These are phyloP conservation scores for Auriculariales sp. DNA, from an alignment of 768 basidiomycete species.

Conservation along the genomic window DNA sequence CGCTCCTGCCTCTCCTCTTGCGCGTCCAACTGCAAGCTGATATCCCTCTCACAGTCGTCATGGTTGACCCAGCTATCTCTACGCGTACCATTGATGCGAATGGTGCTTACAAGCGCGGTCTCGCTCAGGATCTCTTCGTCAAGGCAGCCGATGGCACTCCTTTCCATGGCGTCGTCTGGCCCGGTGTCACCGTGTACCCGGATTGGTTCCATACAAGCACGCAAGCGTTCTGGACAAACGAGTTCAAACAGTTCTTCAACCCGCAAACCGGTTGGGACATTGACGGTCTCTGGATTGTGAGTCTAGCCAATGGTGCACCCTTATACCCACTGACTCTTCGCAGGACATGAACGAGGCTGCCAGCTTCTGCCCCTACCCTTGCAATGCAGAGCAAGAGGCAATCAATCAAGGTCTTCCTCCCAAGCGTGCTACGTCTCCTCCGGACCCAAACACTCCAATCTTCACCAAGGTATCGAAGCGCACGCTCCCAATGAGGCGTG, in stretches of 20 bases:
- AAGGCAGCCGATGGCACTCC: constrained; percentile 46
- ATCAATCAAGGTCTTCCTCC: constrained; percentile 39
- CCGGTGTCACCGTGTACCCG: constrained; percentile 45
- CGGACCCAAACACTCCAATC: constrained; percentile 38
- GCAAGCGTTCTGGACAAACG: constrained; percentile 33
- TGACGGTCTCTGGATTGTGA: constrained; percentile 50
- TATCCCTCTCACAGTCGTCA: constrained; percentile 32
- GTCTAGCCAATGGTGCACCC: too few species aligned
- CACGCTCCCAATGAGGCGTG: constrained; percentile 14
- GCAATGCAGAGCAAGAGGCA: constrained; percentile 48
- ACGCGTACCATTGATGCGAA: constrained; percentile 34
- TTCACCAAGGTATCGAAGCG: constrained; percentile 19
- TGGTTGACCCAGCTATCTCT: constrained; percentile 62
- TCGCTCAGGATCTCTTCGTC: constrained; percentile 38
- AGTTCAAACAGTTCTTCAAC: constrained; percentile 42
- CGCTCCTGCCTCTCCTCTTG: constrained; percentile 8
- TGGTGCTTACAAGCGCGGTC: constrained; percentile 39
- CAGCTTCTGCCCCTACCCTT: constrained; percentile 50
- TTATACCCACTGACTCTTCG: background rate
- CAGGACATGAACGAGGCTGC: constrained; percentile 58
- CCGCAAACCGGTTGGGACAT: constrained; percentile 43
- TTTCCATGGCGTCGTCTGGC: constrained; percentile 47
- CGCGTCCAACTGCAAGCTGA: background rate
- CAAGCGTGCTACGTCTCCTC: constrained; percentile 30
- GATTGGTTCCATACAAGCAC: constrained; percentile 46